Evolutionary conservation across 2,329 filamentous ascomycete genomes (phyloP), one percentile per base, ranked within the genome.

Genomic region (Arthrobotrys entomopaga): DNA sequence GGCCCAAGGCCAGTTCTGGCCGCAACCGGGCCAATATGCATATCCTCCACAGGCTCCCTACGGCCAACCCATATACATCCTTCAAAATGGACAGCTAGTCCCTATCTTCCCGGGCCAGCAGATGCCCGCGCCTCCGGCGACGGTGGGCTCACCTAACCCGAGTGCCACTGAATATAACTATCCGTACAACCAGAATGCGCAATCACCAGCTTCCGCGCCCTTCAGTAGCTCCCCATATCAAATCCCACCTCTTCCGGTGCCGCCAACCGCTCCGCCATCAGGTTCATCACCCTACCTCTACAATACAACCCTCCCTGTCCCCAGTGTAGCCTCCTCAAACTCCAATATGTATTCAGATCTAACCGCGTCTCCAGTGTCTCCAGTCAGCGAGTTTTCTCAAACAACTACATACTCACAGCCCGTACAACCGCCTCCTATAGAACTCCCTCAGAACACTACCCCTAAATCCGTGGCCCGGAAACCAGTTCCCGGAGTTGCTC

Each of bases 1-100:
- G 13, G 24, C 54, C 20, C 67, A 65, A 26, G 46, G 38, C 56
- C 60, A 73, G 54, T 73, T 73, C 19, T 73, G 67, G 67, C 67
- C 60, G 20, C 54, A 38, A 26, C 67, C 50, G 22, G 60, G 61
- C 11, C 67, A 65, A 22, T 73, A 65, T 73, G 67, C 60, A 8
- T 73, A 60, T 20, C 60, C 67, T 29, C 63, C 63, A 2, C 60
- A 72, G 59, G 46, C 38, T 2, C 67, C 67, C 0, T 72, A 72
- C 38, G 59, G 67, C 11, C 67, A 65, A 29, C 67, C 67, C 24
- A 61, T 63, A 19, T 73, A 73, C 16, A 61, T 66, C 20, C 40
- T 73, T 49, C 69, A 73, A 38, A 66, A 66, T 52, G 69, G 69
- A 43, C 69, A 73, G 42, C 20, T 73, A 34, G 69, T 73, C 3